phyloP scores from a whole-genome alignment of 495 filamentous ascomycete species.

The Hypoxylon crocopeplum region DNA sequence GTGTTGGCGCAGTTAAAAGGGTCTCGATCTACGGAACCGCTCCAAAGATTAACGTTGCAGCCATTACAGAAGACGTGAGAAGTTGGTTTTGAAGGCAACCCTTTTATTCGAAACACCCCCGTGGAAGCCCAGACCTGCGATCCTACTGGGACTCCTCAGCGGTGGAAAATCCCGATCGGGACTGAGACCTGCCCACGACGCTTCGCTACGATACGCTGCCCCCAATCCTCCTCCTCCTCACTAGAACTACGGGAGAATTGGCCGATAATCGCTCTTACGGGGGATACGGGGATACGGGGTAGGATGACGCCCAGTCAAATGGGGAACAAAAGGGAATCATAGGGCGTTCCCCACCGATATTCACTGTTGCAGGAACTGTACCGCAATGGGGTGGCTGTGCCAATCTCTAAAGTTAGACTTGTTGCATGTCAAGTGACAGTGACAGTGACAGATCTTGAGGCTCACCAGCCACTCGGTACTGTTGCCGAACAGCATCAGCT shows the following conservation, averaged over 20 bases:
- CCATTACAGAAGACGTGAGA: not conserved
- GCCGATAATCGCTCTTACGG: slow-evolving; percentile 9
- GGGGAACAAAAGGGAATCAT: too few relatives aligned
- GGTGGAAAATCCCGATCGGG: not conserved
- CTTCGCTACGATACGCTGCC: not conserved
- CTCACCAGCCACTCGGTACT: slow-evolving; percentile 17
- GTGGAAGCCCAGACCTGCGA: slow-evolving; percentile 4
- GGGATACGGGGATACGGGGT: not conserved
- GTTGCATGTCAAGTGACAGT: slow-evolving; percentile 15
- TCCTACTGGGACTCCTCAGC: slow-evolving; percentile 17
- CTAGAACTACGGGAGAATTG: not conserved
- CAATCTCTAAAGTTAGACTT: slow-evolving; percentile 23
- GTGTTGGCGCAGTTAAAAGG: slow-evolving; percentile 1
- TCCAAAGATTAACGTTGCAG: slow-evolving; percentile 16
- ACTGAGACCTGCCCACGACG: too few relatives aligned
- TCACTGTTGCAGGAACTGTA: not conserved
- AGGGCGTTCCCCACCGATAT: too few relatives aligned
- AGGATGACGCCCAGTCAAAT: too few relatives aligned
- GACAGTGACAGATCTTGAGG: too few relatives aligned
- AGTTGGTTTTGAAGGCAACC: not conserved
- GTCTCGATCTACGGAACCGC: not conserved
- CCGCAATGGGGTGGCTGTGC: slow-evolving; percentile 17
- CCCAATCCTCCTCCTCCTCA: too few relatives aligned
- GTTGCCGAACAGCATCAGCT: slow-evolving; percentile 13
- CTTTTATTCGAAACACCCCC: slow-evolving; percentile 30